Conservation (phyloP, 768 basidiomycete genomes). For the Mrakia frigida region DNA sequence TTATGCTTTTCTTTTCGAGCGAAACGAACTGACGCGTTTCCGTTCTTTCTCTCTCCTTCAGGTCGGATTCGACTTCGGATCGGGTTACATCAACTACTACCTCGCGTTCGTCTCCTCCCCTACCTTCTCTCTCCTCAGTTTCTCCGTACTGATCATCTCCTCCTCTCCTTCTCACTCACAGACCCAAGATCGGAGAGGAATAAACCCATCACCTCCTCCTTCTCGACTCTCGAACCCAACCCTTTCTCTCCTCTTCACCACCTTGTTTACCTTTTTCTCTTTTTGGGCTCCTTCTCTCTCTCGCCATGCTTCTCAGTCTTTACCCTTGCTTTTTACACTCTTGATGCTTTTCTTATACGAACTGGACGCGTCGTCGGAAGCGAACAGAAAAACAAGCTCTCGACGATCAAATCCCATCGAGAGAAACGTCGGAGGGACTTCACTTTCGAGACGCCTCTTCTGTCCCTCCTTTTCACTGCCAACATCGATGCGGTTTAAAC, state of each 20-base stretch:
- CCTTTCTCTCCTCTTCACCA: neutral
- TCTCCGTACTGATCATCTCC: too few species aligned
- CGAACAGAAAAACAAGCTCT: too few species aligned
- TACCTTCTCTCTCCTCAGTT: neutral
- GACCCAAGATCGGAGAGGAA: slow-evolving; percentile 85
- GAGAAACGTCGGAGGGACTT: too few species aligned
- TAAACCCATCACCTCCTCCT: slow-evolving; percentile 42
- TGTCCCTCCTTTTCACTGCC: neutral
- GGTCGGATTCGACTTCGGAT: slow-evolving; percentile 85
- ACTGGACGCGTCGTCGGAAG: too few species aligned
- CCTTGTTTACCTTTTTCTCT: neutral
- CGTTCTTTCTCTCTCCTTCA: slow-evolving; percentile 40
- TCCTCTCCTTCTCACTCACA: neutral
- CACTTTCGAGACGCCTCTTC: too few species aligned
- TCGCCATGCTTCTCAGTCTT: too few species aligned
- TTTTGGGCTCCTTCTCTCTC: too few species aligned
- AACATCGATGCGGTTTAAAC: neutral
- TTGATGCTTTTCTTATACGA: too few species aligned
- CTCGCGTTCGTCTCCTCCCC: slow-evolving; percentile 53
- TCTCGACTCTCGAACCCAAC: neutral
- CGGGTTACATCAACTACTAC: slow-evolving; percentile 88
- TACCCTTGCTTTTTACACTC: too few species aligned
- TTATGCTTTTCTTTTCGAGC: neutral
- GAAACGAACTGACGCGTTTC: slow-evolving; percentile 11
- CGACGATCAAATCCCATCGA: too few species aligned